Evolutionary conservation across 2,329 filamentous ascomycete genomes (phyloP).

Genomic region (Neofusicoccum sp.): DNA sequence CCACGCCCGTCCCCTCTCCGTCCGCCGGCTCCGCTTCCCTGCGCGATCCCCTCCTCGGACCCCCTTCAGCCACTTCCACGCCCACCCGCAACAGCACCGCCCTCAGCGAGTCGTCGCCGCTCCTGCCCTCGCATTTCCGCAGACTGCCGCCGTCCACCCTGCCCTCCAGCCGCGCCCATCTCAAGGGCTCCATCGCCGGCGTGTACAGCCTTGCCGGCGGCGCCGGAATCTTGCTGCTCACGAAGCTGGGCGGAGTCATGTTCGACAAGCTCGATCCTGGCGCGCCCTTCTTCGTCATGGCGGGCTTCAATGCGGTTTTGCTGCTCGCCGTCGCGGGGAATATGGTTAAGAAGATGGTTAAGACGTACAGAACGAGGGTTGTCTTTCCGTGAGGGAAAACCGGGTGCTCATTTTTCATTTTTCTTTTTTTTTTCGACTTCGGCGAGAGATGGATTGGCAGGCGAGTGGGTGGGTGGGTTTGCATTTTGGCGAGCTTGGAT

Average conservation of each 20-base stretch:
- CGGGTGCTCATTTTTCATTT: background rate
- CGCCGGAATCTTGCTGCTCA: constrained; percentile 83
- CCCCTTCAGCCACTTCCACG: constrained; percentile 14
- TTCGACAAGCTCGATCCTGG: constrained; percentile 75
- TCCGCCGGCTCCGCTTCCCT: constrained; percentile 36
- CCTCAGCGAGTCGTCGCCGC: constrained; percentile 13
- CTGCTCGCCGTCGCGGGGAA: constrained; percentile 48
- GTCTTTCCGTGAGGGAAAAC: background rate
- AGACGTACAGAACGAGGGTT: constrained; percentile 8
- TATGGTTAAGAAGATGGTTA: background rate
- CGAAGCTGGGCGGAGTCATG: constrained; percentile 82
- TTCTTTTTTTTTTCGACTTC: background rate
- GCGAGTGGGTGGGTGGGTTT: background rate
- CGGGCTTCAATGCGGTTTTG: constrained; percentile 75
- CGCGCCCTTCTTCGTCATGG: constrained; percentile 94
- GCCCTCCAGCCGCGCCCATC: constrained; percentile 44
- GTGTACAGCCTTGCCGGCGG: constrained; percentile 91
- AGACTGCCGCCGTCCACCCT: background rate
- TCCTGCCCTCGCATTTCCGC: constrained; percentile 18
- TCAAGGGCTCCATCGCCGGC: constrained; percentile 93
- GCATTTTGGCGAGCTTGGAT: background rate
- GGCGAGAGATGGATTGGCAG: background rate
- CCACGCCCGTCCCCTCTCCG: constrained; percentile 7
- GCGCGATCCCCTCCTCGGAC: constrained; percentile 30
- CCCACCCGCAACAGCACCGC: constrained; percentile 3